Percentiles rank a stretch among this genome's conserved stretches.
These are phyloP conservation scores for Paraphaeosphaeria minitans DNA, from an alignment of 2,329 filamentous ascomycete species.

Conservation along the genomic window DNA sequence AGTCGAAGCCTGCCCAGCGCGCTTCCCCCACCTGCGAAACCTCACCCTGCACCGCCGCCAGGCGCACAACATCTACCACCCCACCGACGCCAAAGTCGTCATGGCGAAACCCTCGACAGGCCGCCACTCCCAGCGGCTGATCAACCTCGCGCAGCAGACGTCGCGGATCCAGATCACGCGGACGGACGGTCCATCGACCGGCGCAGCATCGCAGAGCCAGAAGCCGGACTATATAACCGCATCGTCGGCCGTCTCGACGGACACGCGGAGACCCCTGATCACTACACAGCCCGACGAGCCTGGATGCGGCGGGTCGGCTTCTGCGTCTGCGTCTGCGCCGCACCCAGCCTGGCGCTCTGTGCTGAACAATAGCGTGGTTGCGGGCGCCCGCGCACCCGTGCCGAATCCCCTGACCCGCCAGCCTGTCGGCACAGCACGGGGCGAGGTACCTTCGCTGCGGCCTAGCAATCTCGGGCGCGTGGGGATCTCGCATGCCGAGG, in stretches of 20 bases:
- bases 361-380: neutral
- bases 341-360: neutral
- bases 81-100: neutral
- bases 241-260: neutral
- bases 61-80: slow-evolving; percentile 11
- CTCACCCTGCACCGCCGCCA: slow-evolving; percentile 18
- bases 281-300: neutral
- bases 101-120: neutral
- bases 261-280: neutral
- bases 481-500: neutral
- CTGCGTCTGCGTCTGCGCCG: neutral
- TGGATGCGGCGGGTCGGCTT: neutral
- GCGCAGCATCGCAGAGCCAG: neutral
- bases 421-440: neutral
- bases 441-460: neutral
- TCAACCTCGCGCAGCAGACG: slow-evolving; percentile 8
- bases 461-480: neutral
- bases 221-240: neutral
- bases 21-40: slow-evolving; percentile 3
- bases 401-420: neutral
- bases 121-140: neutral
- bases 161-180: neutral
- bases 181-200: neutral
- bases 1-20: slow-evolving; percentile 1
- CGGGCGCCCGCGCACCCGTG: neutral